Conservation (phyloP, 208 protist species). For the Acanthamoeba healyi region DNA sequence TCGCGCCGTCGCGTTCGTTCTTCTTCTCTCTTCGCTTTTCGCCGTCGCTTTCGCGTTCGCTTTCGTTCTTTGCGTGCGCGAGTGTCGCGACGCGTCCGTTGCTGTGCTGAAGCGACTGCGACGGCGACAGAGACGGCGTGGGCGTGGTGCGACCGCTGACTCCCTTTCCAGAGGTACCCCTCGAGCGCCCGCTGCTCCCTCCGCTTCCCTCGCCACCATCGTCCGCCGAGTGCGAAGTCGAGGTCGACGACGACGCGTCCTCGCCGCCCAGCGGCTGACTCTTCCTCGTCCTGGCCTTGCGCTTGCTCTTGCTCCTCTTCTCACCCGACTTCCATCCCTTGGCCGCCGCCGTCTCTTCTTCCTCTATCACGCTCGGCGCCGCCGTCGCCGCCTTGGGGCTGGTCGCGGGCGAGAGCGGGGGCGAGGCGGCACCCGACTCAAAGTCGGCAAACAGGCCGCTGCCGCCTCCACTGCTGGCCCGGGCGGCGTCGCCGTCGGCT, state of each 20-base stretch:
- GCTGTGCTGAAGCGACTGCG: background rate
- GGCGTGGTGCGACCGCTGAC: background rate
- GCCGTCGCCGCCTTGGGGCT: background rate
- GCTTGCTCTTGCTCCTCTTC: too few species aligned
- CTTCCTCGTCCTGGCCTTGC: too few species aligned
- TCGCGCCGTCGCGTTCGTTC: background rate
- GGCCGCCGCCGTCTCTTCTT: too few species aligned
- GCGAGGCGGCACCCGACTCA: background rate
- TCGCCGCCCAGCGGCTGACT: too few species aligned
- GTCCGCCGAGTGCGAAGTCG: too few species aligned
- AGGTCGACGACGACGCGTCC: too few species aligned
- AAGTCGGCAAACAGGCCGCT: background rate
- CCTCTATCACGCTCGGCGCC: background rate
- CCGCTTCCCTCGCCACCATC: too few species aligned
- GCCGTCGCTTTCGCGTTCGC: background rate
- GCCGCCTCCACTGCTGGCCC: background rate
- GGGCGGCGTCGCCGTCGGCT: background rate
- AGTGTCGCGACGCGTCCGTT: background rate
- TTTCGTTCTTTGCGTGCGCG: background rate
- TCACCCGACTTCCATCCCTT: too few species aligned
- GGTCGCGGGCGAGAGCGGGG: background rate
- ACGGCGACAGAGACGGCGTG: too few species aligned
- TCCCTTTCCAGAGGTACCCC: background rate
- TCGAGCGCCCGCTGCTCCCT: too few species aligned
- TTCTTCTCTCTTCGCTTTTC: background rate